phyloP scores from a whole-genome alignment of 148 eudicot genomes.

The Silene latifolia region DNA sequence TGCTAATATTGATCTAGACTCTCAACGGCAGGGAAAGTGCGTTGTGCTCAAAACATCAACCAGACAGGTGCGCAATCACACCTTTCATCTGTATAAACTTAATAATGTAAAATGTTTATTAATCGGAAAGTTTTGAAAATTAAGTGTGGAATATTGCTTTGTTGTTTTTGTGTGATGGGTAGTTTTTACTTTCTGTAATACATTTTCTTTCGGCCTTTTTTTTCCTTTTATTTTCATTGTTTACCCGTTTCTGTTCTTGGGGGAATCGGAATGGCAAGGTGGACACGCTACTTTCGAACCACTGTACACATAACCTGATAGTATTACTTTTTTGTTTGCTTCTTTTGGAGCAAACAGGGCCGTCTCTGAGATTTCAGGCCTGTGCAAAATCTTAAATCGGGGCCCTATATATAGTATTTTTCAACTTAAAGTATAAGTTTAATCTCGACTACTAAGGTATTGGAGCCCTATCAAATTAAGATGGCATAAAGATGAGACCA shows the following conservation, averaged over 20 bases:
- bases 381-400: too few species aligned
- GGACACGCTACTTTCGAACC: background rate
- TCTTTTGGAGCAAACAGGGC: too few species aligned
- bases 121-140: background rate
- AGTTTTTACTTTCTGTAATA: background rate
- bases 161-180: background rate
- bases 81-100: background rate
- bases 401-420: too few species aligned
- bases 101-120: background rate
- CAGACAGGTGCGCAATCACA: conserved; percentile 57
- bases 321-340: background rate
- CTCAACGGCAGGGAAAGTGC: conserved; percentile 95
- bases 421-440: too few species aligned
- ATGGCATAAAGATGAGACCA: too few species aligned
- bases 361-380: too few species aligned
- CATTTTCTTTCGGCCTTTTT: background rate
- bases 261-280: background rate
- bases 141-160: background rate
- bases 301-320: background rate
- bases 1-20: conserved; percentile 91
- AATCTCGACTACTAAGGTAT: too few species aligned
- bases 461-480: too few species aligned
- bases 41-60: conserved; percentile 92
- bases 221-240: background rate
- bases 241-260: background rate